Conservation (phyloP, 2,329 filamentous ascomycete genomes). For the Trichocomaceae sp. region DNA sequence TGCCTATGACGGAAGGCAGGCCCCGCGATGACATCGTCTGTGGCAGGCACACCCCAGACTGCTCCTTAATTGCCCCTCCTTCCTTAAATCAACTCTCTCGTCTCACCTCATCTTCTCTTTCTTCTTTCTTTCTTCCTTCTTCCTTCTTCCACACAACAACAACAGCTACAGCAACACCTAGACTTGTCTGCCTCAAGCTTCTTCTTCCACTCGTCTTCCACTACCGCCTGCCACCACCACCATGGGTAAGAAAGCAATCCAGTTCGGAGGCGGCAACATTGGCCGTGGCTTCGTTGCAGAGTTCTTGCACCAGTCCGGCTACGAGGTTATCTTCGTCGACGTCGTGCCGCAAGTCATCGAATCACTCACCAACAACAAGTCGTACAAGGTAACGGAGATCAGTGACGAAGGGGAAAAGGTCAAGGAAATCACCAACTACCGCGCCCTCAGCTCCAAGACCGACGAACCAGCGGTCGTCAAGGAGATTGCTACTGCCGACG, state of each 20-base stretch:
- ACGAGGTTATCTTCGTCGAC: constrained; percentile 94
- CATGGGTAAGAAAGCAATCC: constrained; percentile 57
- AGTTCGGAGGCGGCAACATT: constrained; percentile 83
- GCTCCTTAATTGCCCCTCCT: constrained; percentile 7
- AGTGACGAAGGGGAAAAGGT: constrained; percentile 72
- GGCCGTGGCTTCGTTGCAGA: constrained; percentile 81
- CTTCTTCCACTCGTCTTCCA: background rate
- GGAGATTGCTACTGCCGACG: constrained; percentile 78
- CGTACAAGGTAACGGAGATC: constrained; percentile 90
- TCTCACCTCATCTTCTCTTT: constrained; percentile 6
- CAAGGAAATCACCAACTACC: constrained; percentile 88
- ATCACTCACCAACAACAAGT: constrained; percentile 64
- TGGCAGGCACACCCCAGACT: background rate
- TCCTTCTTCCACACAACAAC: background rate
- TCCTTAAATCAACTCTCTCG: constrained; percentile 15
- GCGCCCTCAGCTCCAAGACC: constrained; percentile 89
- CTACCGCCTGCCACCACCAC: background rate
- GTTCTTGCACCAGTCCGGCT: constrained; percentile 90
- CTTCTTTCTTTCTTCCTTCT: background rate
- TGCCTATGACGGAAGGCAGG: constrained; percentile 8
- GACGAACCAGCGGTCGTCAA: constrained; percentile 74
- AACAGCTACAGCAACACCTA: background rate
- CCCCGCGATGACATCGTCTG: constrained; percentile 14
- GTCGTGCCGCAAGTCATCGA: constrained; percentile 80
- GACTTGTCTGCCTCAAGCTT: background rate